These are phyloP conservation scores for Neonothopanus nambi DNA, from an alignment of 1,284 basidiomycete genomes.

Conservation along the genomic window DNA sequence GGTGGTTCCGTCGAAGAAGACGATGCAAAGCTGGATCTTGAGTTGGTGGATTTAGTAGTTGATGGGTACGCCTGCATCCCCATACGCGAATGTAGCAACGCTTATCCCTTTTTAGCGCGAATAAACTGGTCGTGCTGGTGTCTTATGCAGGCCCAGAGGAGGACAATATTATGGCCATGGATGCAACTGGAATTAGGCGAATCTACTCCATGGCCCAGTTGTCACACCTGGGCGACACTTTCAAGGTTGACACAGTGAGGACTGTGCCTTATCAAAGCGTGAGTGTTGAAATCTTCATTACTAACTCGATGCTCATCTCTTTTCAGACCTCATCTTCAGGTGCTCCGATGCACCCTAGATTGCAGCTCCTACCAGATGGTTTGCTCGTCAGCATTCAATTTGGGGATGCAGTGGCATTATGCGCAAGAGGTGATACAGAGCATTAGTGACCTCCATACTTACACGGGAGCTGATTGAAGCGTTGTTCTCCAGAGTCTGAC, in stretches of 20 bases:
- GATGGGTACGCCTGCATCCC: conserved; percentile 47
- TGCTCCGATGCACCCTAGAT: conserved; percentile 68
- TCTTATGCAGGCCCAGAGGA: conserved; percentile 67
- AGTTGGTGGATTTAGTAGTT: conserved; percentile 66
- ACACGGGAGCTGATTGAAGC: neutral
- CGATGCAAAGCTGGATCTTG: conserved; percentile 58
- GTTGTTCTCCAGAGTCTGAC: conserved; percentile 54
- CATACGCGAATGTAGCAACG: conserved; percentile 9
- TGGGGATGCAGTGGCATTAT: conserved; percentile 74
- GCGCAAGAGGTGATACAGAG: conserved; percentile 56
- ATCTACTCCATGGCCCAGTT: conserved; percentile 65
- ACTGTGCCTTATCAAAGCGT: conserved; percentile 77
- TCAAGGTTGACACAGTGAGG: conserved; percentile 48
- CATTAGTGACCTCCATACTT: too few species aligned
- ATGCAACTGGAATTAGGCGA: conserved; percentile 47
- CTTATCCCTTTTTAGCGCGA: conserved; percentile 35
- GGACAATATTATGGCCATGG: conserved; percentile 40
- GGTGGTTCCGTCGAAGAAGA: conserved; percentile 35
- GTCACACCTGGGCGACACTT: conserved; percentile 38
- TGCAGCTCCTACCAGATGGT: conserved; percentile 59
- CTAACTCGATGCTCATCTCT: conserved; percentile 5
- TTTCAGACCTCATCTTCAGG: conserved; percentile 60
- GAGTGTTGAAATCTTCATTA: conserved; percentile 27
- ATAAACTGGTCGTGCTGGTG: conserved; percentile 58
- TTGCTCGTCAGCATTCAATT: conserved; percentile 65